Evolutionary conservation across 2,329 filamentous ascomycete genomes (phyloP), one percentile per base, ranked within the genome.

Genomic region (Aaosphaeria pasadenensis): DNA sequence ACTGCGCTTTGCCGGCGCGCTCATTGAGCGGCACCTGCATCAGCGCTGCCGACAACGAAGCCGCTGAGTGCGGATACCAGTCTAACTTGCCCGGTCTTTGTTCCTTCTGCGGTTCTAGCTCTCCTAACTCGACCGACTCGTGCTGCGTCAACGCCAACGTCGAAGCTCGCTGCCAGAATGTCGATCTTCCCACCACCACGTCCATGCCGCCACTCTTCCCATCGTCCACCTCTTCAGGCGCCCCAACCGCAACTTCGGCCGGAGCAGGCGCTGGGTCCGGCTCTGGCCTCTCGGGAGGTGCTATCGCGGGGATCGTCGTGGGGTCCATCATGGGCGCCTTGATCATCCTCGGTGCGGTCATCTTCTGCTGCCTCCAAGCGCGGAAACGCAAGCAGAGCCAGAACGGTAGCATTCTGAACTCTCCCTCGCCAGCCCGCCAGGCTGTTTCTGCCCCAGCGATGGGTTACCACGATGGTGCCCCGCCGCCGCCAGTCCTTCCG

Each of bases 61-160:
- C 86, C 1, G 72, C 85, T 5, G 89, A 97, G 66, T 99, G 94
- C 70, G 94, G 94, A 42, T 99, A 87, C 67, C 82, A 80, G 38
- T 80, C 83, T 54, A 87, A 87, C 60, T 68, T 85, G 6, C 72
- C 79, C 46, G 91, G 91, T 3, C 78, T 99, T 33, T 99, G 94
- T 74, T 84, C 86, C 4, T 96, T 94, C 70, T 99, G 94, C 70
- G 80, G 82, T 39, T 78, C 84, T 5, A 92, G 88, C 59, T 91
- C 91, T 30, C 83, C 86, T 53, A 97, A 97, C 71, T 87, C 90
- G 7, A 97, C 92, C 44, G 92, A 97, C 69, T 95, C 91, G 4
- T 99, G 94, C 76, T 99, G 94, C 71, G 86, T 91, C 63, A 90
- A 84, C 60, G 85, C 91, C 5, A 79, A 90, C 52, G 85, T 87